Percentiles rank a stretch among this genome's conserved stretches.
phyloP scores from a whole-genome alignment of 2,329 filamentous ascomycete genomes.

The Pseudogymnoascus sp. region DNA sequence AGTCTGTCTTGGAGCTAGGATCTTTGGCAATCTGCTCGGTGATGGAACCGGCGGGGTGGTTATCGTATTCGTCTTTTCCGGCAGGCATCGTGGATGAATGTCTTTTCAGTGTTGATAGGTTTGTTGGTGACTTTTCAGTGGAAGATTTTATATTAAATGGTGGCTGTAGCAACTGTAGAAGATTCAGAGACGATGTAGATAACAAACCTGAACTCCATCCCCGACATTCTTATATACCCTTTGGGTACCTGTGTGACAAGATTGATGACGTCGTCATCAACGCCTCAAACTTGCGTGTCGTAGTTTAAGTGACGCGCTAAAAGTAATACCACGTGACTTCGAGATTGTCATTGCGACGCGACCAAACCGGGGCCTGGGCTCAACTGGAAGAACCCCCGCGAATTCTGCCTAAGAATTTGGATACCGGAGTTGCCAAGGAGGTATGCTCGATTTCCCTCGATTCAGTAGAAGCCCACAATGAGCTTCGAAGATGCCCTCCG shows the following conservation, averaged over 20 bases:
- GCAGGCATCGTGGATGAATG: constrained; percentile 29
- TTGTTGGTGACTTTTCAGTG: neutral
- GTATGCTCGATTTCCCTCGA: neutral
- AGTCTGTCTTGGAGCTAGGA: constrained; percentile 29
- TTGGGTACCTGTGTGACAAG: neutral
- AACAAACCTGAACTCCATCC: neutral
- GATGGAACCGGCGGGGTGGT: constrained; percentile 25
- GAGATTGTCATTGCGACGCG: neutral
- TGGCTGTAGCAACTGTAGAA: neutral
- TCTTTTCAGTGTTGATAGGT: neutral
- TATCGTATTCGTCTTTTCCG: constrained; percentile 31
- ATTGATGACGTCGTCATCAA: neutral
- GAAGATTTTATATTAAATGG: neutral
- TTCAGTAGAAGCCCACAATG: neutral
- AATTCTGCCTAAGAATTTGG: neutral
- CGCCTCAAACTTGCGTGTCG: constrained; percentile 8
- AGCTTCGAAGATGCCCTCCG: constrained; percentile 26
- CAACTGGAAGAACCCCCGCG: neutral
- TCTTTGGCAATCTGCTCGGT: constrained; percentile 33
- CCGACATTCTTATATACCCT: constrained; percentile 6
- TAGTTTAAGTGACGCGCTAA: neutral
- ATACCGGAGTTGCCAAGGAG: neutral
- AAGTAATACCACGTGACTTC: neutral
- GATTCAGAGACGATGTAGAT: neutral
- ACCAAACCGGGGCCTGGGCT: neutral